These are phyloP conservation scores for Mycena galericulata DNA, from an alignment of 768 basidiomycete genomes.

Conservation along the genomic window DNA sequence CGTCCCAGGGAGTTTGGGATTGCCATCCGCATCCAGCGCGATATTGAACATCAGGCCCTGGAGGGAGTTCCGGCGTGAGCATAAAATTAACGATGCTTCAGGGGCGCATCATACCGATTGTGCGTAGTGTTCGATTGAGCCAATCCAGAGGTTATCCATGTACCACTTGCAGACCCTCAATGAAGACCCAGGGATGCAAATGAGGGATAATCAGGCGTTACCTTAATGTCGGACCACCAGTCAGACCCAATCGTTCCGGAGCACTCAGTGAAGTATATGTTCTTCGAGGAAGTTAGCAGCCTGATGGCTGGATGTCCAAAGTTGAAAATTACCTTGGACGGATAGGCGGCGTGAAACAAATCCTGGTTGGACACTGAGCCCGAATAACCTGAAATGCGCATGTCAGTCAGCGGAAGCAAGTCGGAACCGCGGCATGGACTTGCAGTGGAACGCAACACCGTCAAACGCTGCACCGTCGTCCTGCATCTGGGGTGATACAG, in stretches of 20 bases:
- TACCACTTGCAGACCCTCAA: too few species aligned
- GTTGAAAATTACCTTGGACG: slow-evolving; percentile 12
- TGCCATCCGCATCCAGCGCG: slow-evolving; percentile 72
- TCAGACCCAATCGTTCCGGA: slow-evolving; percentile 56
- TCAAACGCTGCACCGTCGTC: slow-evolving; percentile 64
- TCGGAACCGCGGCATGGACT: neutral
- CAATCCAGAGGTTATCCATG: slow-evolving; percentile 68
- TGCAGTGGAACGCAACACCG: slow-evolving; percentile 65
- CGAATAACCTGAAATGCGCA: slow-evolving; percentile 8
- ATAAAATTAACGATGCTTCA: too few species aligned
- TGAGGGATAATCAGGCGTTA: slow-evolving; percentile 56
- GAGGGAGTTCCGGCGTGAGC: slow-evolving; percentile 62
- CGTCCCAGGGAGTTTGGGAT: slow-evolving; percentile 75
- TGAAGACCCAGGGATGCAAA: too few species aligned
- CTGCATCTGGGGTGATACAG: slow-evolving; percentile 57
- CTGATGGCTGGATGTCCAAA: slow-evolving; percentile 33
- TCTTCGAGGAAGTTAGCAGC: slow-evolving; percentile 53
- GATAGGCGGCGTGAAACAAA: slow-evolving; percentile 18
- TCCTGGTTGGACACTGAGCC: slow-evolving; percentile 19
- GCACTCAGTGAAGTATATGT: slow-evolving; percentile 31
- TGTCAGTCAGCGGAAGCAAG: neutral
- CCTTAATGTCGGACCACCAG: slow-evolving; percentile 83
- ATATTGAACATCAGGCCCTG: slow-evolving; percentile 79
- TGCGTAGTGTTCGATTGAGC: slow-evolving; percentile 73
- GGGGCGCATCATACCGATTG: too few species aligned